Percentiles rank a stretch among this genome's conserved stretches.
These are phyloP conservation scores for Triticum dicoccoides DNA, from an alignment of 176 grass and related monocot species.

Conservation along the genomic window DNA sequence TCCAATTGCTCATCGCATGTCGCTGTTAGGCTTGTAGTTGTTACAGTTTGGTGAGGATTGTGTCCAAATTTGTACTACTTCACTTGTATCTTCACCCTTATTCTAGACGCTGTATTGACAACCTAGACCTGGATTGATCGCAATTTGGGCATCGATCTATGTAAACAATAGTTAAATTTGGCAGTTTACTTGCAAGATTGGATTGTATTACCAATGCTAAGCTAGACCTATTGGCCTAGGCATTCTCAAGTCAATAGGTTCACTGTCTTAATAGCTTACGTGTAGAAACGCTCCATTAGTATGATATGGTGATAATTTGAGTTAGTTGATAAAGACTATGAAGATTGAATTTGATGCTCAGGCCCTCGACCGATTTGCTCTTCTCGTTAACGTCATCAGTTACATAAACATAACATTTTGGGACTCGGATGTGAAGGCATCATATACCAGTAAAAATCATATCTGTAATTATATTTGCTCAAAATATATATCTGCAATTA, in stretches of 20 bases:
- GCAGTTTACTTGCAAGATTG: neutral
- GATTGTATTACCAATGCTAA: neutral
- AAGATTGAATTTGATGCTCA: slow-evolving; percentile 11
- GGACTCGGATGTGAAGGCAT: neutral
- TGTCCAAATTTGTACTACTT: slow-evolving; percentile 23
- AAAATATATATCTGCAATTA: neutral
- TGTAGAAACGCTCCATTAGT: slow-evolving; percentile 15
- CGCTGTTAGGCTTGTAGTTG: slow-evolving; percentile 38
- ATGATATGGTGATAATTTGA: slow-evolving; percentile 1
- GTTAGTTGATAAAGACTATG: slow-evolving; percentile 18
- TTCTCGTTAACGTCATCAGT: slow-evolving; percentile 14
- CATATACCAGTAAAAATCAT: neutral
- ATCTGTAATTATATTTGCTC: neutral
- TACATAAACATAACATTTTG: neutral
- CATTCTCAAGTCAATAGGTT: slow-evolving; percentile 7
- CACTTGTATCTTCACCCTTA: slow-evolving; percentile 13
- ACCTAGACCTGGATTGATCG: neutral
- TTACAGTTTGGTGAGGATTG: slow-evolving; percentile 37
- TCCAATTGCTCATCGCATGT: slow-evolving; percentile 33
- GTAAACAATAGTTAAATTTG: neutral
- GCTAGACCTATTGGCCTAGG: neutral
- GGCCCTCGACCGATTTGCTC: neutral
- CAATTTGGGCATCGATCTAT: neutral
- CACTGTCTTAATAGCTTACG: slow-evolving; percentile 13
- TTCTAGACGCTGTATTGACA: neutral